Conservation (phyloP, 768 basidiomycete genomes). For the Phaeolepiota aurea region DNA sequence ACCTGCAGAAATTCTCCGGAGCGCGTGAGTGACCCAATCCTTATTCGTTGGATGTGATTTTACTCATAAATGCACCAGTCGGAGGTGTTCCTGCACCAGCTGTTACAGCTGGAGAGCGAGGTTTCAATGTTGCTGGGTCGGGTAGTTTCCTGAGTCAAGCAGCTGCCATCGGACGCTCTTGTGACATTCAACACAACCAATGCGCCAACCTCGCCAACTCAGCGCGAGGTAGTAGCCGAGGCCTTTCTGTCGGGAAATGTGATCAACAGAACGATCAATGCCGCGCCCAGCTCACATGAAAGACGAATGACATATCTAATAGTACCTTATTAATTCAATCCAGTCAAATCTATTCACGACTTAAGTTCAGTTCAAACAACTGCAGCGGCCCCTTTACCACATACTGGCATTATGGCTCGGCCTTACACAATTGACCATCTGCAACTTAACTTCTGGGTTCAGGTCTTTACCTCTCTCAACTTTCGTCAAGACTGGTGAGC, state of each 20-base stretch:
- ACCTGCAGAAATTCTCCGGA: conserved; percentile 46
- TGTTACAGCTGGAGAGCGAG: conserved; percentile 34
- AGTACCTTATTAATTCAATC: too few species aligned
- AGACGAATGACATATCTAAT: too few species aligned
- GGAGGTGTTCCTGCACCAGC: conserved; percentile 35
- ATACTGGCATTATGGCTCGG: too few species aligned
- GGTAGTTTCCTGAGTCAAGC: conserved; percentile 37
- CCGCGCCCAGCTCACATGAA: conserved; percentile 9
- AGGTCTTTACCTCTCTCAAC: too few species aligned
- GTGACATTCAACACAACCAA: conserved; percentile 48
- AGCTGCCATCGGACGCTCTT: conserved; percentile 47
- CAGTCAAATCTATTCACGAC: too few species aligned
- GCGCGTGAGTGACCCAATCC: conserved; percentile 23
- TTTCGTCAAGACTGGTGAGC: too few species aligned
- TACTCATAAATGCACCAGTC: conserved; percentile 16
- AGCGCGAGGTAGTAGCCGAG: conserved; percentile 20
- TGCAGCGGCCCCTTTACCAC: too few species aligned
- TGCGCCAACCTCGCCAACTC: conserved; percentile 48
- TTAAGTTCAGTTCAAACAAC: too few species aligned
- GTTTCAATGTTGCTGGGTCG: conserved; percentile 37
- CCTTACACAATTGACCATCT: neutral
- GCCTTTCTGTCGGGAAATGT: conserved; percentile 30
- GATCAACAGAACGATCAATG: conserved; percentile 27
- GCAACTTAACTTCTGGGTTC: conserved; percentile 11
- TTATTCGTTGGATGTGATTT: neutral